Evolutionary conservation across 2,329 filamentous ascomycete species (phyloP), one percentile per base, ranked within the genome.

Genomic region (Thelonectria rubi): DNA sequence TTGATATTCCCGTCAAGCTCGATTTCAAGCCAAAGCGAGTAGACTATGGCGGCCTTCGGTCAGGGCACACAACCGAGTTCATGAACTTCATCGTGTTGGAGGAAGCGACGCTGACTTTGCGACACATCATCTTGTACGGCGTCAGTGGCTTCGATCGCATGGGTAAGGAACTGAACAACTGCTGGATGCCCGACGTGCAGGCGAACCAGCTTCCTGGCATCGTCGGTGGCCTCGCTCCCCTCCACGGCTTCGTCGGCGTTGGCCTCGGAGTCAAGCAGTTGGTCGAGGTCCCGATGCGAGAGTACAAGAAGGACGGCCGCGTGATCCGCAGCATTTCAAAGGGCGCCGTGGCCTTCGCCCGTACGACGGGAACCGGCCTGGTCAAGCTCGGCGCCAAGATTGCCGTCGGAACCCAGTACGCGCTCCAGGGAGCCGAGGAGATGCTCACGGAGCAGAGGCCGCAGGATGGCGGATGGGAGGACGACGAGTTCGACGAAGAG

Each of bases 1-100:
- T 92, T 66, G 87, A 91, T 4, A 86, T 99, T 21, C 89, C 89
- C 2, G 85, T 99, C 58, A 93, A 91, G 72, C 87, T 88, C 3
- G 95, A 99, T 77, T 99, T 99, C 80, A 99, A 99, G 76, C 95
- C 95, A 9, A 98, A 99, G 77, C 88, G 93, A n/a, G 92, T 99
- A 17, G 94, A 99, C 76, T 99, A 99, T 70, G 92, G 89, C 0
- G 94, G 94, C 3, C 85, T 99, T 3, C 89, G 94, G 24, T 97
- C 95, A 1, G 95, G 95, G 2, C 93, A 92, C 67, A 98, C 95
- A 0, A 97, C 93, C 0, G 95, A 99, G 75, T 97, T 99, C 72
- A 98, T 98, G 94, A 99, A 99, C 76, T 97, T 99, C 74, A 86
- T 99, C 66, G 91, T 94, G 14, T 86, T 99, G 1, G 95, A 99